Percentiles rank a stretch among this genome's conserved stretches.
Conservation (phyloP, 1,284 basidiomycete species). For the Sporisorium iseilematis-ciliati region DNA sequence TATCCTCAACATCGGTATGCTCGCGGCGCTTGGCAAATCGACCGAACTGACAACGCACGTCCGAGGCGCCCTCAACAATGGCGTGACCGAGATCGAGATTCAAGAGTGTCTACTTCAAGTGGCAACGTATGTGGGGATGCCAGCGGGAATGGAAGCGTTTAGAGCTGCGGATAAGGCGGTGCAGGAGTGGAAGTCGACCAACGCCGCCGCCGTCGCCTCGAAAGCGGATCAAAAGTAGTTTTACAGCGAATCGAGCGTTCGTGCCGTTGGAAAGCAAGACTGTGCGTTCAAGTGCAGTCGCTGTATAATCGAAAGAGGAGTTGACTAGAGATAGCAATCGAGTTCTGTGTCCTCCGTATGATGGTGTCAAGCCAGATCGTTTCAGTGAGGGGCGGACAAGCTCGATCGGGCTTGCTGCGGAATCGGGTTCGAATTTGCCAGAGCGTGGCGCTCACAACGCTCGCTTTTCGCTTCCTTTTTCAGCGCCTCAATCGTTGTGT, state of each 20-base stretch:
- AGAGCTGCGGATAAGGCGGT: constrained; percentile 46
- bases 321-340: not conserved
- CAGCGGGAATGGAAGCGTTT: constrained; percentile 46
- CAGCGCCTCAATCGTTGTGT: not conserved
- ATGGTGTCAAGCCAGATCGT: not conserved
- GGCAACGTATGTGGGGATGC: constrained; percentile 46
- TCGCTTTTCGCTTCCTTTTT: not conserved
- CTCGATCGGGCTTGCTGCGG: not conserved
- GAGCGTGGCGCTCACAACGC: not conserved
- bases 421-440: not conserved
- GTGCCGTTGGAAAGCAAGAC: not conserved
- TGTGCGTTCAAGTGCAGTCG: not conserved
- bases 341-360: not conserved
- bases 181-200: constrained; percentile 42
- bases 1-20: constrained; percentile 48
- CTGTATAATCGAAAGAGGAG: not conserved
- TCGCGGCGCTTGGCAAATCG: constrained; percentile 32
- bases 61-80: constrained; percentile 52
- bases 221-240: constrained; percentile 3
- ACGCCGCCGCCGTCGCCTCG: constrained; percentile 1
- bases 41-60: constrained; percentile 45
- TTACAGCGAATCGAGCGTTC: not conserved
- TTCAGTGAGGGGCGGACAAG: not conserved
- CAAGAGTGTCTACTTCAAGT: constrained; percentile 48
- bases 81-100: constrained; percentile 38